These are phyloP conservation scores for Candida insectalens DNA, from an alignment of 805 yeast genomes.

Conservation along the genomic window DNA sequence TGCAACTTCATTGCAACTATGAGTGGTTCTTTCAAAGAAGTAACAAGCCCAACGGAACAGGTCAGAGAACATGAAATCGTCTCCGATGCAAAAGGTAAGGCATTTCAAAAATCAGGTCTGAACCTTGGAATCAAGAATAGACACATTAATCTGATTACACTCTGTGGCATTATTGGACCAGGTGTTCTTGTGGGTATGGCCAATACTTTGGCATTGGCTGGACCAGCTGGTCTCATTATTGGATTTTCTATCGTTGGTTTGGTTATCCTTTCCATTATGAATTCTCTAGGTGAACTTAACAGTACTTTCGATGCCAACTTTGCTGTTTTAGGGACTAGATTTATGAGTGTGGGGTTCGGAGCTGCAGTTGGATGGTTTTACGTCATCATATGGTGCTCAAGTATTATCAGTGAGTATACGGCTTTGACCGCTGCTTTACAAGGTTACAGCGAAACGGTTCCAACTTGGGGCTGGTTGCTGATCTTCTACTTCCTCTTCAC, in stretches of 20 bases:
- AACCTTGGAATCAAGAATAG: slow-evolving; percentile 14
- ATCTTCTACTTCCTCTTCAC: slow-evolving; percentile 44
- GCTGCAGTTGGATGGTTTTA: slow-evolving; percentile 46
- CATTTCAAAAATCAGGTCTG: slow-evolving; percentile 8
- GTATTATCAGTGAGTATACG: slow-evolving; percentile 45
- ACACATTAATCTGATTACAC: slow-evolving; percentile 13
- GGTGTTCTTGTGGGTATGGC: slow-evolving; percentile 45
- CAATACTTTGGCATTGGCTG: slow-evolving; percentile 36
- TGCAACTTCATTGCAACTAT: too few species aligned
- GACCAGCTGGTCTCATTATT: slow-evolving; percentile 40
- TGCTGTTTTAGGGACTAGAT: slow-evolving; percentile 39
- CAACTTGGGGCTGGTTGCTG: slow-evolving; percentile 45
- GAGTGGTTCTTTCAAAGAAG: slow-evolving; percentile 1
- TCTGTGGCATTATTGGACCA: slow-evolving; percentile 49
- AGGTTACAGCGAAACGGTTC: slow-evolving; percentile 41
- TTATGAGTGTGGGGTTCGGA: slow-evolving; percentile 47
- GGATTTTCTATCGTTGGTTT: slow-evolving; percentile 46
- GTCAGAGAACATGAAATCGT: too few species aligned
- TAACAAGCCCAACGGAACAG: slow-evolving; percentile 6
- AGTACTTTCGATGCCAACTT: slow-evolving; percentile 45
- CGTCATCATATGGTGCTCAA: slow-evolving; percentile 47
- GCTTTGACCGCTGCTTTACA: slow-evolving; percentile 39
- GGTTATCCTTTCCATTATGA: slow-evolving; percentile 45
- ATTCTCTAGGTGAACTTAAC: slow-evolving; percentile 45
- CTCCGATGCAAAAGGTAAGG: slow-evolving; percentile 11